Base-by-base conservation (phyloP, 2,329 filamentous ascomycete species). In the Pestalotiopsis sp. region DNA sequence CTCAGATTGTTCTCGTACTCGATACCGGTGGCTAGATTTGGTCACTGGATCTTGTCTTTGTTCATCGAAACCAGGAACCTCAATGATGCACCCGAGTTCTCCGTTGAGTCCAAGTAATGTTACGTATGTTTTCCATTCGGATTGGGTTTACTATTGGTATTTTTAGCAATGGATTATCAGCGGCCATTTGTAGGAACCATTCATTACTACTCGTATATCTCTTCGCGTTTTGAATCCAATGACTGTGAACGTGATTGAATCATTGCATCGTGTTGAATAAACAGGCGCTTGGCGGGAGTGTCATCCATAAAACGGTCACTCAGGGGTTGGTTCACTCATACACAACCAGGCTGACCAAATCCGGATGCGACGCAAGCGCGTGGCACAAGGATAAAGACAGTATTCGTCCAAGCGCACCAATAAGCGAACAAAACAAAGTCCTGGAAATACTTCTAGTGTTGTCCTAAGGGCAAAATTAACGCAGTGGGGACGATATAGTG, bases 31-130 rank as follows among this genome's bases (percentile, higher is more conserved):
- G 59, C 59, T 41, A 62, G 27, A 36, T n/a, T 62, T 23, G 59
- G 36, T 3, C n/a, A 62, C 59, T 62, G 59, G 59, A 3, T 62
- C 31, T 23, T 41, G 14, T 62, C 59, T 27, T 62, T 36, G 6
- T 20, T 62, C 31, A 39, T 41, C n/a, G 59, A 62, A 9, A 62
- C 59, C 13, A 62, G 36, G 12, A 23, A 36, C 12, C 36, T 38
- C 59, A 39, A 20, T 12, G 59, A 62, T 41, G 59, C 59, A 39
- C 59, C 59, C n/a, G 59, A 62, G 31, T 62, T 62, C 31, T 12
- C 59, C 45, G 45, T 36, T 59, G 25, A 52, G 9, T 52, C 17
- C 17, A n/a, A n/a, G 17, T n/a, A 52, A n/a, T 52, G 4, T n/a
- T 11, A 9, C 5, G 17, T 9, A 52, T 11, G 7, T 20, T 52